Evolutionary conservation across 495 filamentous ascomycete genomes (phyloP), one percentile per base, ranked within the genome.

Genomic region (Podospora australis): DNA sequence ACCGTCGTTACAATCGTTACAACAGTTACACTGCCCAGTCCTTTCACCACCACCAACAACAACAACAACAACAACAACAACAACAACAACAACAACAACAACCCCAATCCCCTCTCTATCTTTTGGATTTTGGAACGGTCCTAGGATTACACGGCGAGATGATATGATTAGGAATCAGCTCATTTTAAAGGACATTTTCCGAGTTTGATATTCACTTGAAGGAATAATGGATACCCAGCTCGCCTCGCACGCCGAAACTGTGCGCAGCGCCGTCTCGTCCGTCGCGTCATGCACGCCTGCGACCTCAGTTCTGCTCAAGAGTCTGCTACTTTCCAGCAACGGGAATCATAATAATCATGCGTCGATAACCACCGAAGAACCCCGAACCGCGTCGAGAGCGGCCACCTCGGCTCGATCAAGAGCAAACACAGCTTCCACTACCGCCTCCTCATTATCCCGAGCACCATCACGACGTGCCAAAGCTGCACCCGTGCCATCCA

Each of bases 271-370:
- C 11, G 67, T 79, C 28, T 45, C 66, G 21, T 75, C 77, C 11
- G 58, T 70, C 34, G 67, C 73, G 52, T 76, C 75, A 55, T 81
- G 78, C 54, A 73, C 74, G 14, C 67, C 74, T 22, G 51, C 68
- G 5, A 78, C 65, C 6, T 66, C 67, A 3, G 67, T 68, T 38
- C 57, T 70, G 11, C 64, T 82, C 36, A 77, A 72, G 52, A 70
- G 69, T 42, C 60, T 79, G 23, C 65, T 82, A 3, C 63, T 75
- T 21, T 48, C 53, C 48, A 58, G 57, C 45, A 60, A 70, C 38
- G 49, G 67, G 28, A 49, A 39, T 30, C 56, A 54, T 6, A 44
- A 59, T 8, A 44, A 52, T n/a, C 65, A 62, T 32, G n/a, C 56
- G 20, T 9, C 35, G 45, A 53, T 36, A 22, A 52, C 42, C 24